These are phyloP conservation scores for Chalciporus sp. DNA, from an alignment of 1,284 basidiomycete species.

Conservation along the genomic window DNA sequence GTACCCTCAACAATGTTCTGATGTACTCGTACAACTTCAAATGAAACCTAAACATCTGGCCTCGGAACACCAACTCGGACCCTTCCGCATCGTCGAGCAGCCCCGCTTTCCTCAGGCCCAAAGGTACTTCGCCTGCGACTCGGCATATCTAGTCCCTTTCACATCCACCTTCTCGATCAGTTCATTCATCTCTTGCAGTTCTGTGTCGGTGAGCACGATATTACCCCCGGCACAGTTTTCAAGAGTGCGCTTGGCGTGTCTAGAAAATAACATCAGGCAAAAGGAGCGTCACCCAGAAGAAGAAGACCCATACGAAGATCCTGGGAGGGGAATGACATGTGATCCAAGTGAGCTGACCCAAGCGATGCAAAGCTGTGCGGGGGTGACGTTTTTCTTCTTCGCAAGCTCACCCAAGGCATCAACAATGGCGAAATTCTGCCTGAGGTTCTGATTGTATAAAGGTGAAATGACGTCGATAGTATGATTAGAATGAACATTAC, in stretches of 20 bases:
- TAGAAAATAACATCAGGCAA: slow-evolving; percentile 9
- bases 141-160: slow-evolving; percentile 1
- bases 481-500: slow-evolving; percentile 7
- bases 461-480: no score
- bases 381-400: slow-evolving; percentile 36
- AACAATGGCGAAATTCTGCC: slow-evolving; percentile 37
- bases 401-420: slow-evolving; percentile 42
- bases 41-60: no score
- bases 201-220: slow-evolving; percentile 4
- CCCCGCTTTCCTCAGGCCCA: slow-evolving; percentile 2
- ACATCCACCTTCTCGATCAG: slow-evolving; percentile 6
- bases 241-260: slow-evolving; percentile 13
- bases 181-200: slow-evolving; percentile 6
- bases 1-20: no score
- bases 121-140: not conserved
- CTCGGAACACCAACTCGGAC: no score
- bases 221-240: slow-evolving; percentile 10
- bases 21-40: no score
- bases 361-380: slow-evolving; percentile 47
- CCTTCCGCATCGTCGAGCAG: no score
- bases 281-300: slow-evolving; percentile 7
- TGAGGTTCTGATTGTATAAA: no score
- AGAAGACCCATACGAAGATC: slow-evolving; percentile 50
- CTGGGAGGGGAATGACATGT: no score
- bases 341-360: no score